Evolutionary conservation across 345 rosid genomes (phyloP), one percentile per base, ranked within the genome.

Genomic region (Syzygium aqueum): DNA sequence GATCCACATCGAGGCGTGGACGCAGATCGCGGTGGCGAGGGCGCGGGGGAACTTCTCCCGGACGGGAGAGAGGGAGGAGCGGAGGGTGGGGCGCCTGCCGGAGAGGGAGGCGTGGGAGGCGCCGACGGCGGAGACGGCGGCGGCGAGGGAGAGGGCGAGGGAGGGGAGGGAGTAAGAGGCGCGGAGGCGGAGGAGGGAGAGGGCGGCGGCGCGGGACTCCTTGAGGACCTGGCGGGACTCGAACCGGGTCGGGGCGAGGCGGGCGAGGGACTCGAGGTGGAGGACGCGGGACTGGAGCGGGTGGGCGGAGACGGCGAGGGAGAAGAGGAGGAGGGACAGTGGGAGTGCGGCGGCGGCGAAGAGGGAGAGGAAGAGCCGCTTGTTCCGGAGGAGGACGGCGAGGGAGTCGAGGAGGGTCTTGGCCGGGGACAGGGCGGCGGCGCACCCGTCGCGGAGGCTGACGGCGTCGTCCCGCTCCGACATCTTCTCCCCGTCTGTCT

Each of bases 141-240:
- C 88, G 23, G 93, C 25, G 87, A 95, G 92, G 19, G 97, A 94
- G 91, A 96, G 92, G 89, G 91, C 6, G 59, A 90, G 90, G 84
- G 91, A 85, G 22, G 99, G 98, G 84, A 94, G 40, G 84, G 89
- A 91, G 82, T 88, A 91, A 77, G 92, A 84, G 15, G 89, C 88
- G 50, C 92, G 93, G 88, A 92, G 92, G 83, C 88, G 94, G 90
- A 97, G 90, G 87, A 94, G 95, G 4, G 92, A 87, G 87, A 94
- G 83, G 53, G 96, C 94, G 7, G 87, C 88, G 82, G 88, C 91
- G 86, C 97, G 94, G 61, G 98, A 94, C 88, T 96, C 98, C 88
- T 87, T 85, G 93, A 93, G 91, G 53, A 93, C 92, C 53, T 95
- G 96, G 50, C 93, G 93, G 84, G 96, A 90, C 89, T 97, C 96